phyloP scores from a whole-genome alignment of 176 grass and related monocot genomes.

The Eragrostis curvula region DNA sequence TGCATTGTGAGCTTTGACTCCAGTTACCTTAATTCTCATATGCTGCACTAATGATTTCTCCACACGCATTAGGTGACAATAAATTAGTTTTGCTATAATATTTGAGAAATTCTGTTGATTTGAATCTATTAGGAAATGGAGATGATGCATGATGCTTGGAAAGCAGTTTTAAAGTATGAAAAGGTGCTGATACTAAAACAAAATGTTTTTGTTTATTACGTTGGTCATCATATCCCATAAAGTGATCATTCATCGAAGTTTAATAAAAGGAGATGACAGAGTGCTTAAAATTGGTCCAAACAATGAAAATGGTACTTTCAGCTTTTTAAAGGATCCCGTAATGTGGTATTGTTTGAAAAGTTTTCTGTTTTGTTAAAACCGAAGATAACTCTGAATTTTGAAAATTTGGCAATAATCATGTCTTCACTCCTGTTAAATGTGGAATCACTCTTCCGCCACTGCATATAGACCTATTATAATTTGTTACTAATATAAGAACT shows the following conservation, averaged over 20 bases:
- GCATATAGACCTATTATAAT: too few relatives aligned
- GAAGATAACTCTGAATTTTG: not conserved
- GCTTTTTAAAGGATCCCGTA: not conserved
- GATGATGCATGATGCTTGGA: slow-evolving; percentile 52
- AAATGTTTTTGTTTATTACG: slow-evolving; percentile 16
- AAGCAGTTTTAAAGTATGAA: slow-evolving; percentile 24
- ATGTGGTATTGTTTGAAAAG: not conserved
- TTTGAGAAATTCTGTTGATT: slow-evolving; percentile 38
- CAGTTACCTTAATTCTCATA: not conserved
- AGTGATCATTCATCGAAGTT: not conserved
- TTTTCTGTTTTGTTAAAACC: not conserved
- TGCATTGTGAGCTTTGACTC: not conserved
- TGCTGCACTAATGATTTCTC: not conserved
- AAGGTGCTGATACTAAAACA: slow-evolving; percentile 36
- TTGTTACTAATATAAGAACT: not conserved
- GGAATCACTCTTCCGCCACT: not conserved
- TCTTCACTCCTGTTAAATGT: not conserved
- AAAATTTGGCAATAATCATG: not conserved
- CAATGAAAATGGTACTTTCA: slow-evolving; percentile 1
- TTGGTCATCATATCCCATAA: not conserved
- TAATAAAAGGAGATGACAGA: not conserved
- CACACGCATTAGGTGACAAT: not conserved
- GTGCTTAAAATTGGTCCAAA: not conserved
- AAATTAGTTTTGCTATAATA: slow-evolving; percentile 16
- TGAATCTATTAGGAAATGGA: slow-evolving; percentile 57